A percentile compares a stretch with the other conserved stretches of the same genome.
These are phyloP conservation scores for Sporothrix sp. DNA, from an alignment of 2,329 filamentous ascomycete genomes.

Conservation along the genomic window DNA sequence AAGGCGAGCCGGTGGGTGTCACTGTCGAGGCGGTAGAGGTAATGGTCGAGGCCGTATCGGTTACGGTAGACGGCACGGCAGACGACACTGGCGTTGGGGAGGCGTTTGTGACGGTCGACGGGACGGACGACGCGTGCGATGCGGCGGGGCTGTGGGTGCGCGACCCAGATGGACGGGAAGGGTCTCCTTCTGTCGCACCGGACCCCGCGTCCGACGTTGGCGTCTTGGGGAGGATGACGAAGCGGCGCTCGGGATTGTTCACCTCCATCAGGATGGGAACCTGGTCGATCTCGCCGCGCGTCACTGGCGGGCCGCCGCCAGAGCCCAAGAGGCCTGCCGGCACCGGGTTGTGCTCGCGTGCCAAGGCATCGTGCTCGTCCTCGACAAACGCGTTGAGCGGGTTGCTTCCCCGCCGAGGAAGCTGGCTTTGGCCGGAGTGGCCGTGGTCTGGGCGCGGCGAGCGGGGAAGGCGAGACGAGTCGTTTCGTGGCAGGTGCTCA, in stretches of 20 bases:
- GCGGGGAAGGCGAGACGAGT: background rate
- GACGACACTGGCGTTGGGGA: background rate
- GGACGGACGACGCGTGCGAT: background rate
- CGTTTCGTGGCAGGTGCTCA: background rate
- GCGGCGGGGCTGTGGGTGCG: background rate
- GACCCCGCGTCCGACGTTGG: slow-evolving; percentile 4
- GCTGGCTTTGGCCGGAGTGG: background rate
- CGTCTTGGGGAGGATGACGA: slow-evolving; percentile 44
- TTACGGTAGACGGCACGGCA: background rate
- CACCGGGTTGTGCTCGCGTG: slow-evolving; percentile 45
- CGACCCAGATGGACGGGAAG: background rate
- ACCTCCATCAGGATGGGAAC: slow-evolving; percentile 57
- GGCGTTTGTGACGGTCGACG: background rate
- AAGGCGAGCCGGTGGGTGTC: background rate
- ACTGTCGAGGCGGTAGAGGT: background rate
- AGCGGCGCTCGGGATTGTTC: slow-evolving; percentile 54
- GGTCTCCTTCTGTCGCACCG: slow-evolving; percentile 6
- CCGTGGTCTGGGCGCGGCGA: background rate
- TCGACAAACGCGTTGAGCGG: slow-evolving; percentile 59
- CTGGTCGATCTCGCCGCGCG: slow-evolving; percentile 58
- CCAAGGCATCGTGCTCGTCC: slow-evolving; percentile 55
- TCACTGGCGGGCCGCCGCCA: slow-evolving; percentile 35
- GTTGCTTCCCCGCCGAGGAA: slow-evolving; percentile 22
- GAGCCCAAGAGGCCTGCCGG: slow-evolving; percentile 26
- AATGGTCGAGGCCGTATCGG: slow-evolving; percentile 1